Evolutionary conservation across 2,329 filamentous ascomycete genomes (phyloP).

Genomic region (Ophiobolus disseminans): DNA sequence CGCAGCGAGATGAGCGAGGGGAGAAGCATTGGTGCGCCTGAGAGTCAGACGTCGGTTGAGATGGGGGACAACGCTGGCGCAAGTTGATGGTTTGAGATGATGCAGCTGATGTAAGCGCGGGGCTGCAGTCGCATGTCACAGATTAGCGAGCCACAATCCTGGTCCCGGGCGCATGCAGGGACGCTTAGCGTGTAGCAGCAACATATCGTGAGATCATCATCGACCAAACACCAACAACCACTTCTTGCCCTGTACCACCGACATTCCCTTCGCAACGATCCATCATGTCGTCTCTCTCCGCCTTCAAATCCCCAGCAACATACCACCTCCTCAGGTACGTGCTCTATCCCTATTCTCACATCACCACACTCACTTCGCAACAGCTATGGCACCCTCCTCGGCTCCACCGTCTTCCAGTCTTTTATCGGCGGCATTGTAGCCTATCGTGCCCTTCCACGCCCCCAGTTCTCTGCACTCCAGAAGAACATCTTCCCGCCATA

Average conservation of each 20-base stretch:
- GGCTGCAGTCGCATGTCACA: not conserved
- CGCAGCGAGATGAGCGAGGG: slow-evolving; percentile 40
- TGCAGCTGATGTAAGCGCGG: not conserved
- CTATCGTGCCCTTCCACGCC: slow-evolving; percentile 76
- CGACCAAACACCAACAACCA: slow-evolving; percentile 8
- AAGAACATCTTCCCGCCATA: slow-evolving; percentile 81
- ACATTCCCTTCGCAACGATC: not conserved
- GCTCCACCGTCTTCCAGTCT: slow-evolving; percentile 85
- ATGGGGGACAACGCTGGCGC: not conserved
- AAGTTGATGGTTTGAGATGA: not conserved
- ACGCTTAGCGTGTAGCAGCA: not conserved
- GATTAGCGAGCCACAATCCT: not conserved
- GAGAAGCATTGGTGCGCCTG: slow-evolving; percentile 32
- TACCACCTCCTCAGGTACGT: slow-evolving; percentile 77
- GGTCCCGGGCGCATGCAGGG: slow-evolving; percentile 2
- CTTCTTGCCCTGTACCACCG: not conserved
- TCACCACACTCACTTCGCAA: slow-evolving; percentile 16
- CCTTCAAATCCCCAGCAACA: slow-evolving; percentile 68
- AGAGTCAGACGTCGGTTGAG: not conserved
- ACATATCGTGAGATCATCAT: slow-evolving; percentile 31
- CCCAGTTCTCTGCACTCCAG: slow-evolving; percentile 83
- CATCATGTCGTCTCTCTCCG: slow-evolving; percentile 54
- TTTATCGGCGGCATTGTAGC: slow-evolving; percentile 78
- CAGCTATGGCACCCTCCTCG: slow-evolving; percentile 87
- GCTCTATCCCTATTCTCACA: not conserved